Conservation (phyloP, 306 rosid species). For the apple (Malus domestica) region ASM211411v1 NC_041795.1:5030501-5031000, state of each 20-base stretch:
- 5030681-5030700: conserved; percentile 72
- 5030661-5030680: conserved; percentile 72
- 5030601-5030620: conserved; percentile 75
- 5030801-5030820: conserved; percentile 1
- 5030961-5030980: conserved; percentile 60
- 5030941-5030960: conserved; percentile 58
- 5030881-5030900: conserved; percentile 56
- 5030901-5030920: conserved; percentile 83
- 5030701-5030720: conserved; percentile 15
- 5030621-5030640: conserved; percentile 97
- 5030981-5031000: conserved; percentile 51
- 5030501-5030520: conserved; percentile 87
- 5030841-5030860: conserved; percentile 57
- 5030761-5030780: background rate
- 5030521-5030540: conserved; percentile 92
- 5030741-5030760: background rate
- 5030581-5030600: conserved; percentile 79
- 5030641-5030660: conserved; percentile 66
- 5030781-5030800: background rate
- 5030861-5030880: conserved; percentile 85
- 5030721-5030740: background rate
- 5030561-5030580: conserved; percentile 90
- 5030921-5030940: conserved; percentile 74
- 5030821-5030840: conserved; percentile 59
- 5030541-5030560: conserved; percentile 92